Evolutionary conservation across 805 yeast species (phyloP).

Genomic region (Starmerella scarabaei): DNA sequence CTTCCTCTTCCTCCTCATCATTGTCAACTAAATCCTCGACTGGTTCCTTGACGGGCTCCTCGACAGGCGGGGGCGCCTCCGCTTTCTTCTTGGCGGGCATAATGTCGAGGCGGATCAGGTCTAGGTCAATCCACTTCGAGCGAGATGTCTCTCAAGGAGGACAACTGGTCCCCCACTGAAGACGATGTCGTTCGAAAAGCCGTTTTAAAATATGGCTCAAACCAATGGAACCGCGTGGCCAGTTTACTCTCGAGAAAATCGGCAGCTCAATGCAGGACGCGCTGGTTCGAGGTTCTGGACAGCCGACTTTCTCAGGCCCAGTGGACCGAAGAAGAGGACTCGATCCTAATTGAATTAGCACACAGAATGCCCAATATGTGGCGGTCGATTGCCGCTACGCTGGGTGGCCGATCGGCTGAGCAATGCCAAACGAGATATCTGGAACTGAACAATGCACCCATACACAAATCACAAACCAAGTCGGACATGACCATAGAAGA

Average conservation of each 20-base stretch:
- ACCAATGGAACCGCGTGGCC: conserved; percentile 89
- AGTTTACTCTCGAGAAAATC: conserved; percentile 73
- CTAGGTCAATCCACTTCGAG: no score
- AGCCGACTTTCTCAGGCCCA: conserved; percentile 52
- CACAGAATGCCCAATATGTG: conserved; percentile 80
- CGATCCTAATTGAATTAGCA: conserved; percentile 50
- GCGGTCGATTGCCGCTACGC: conserved; percentile 67
- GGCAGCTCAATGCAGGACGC: conserved; percentile 80
- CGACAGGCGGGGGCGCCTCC: neutral
- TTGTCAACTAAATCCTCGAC: conserved; percentile 5
- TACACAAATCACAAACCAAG: no score
- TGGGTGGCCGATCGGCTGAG: conserved; percentile 73
- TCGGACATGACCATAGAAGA: conserved; percentile 59
- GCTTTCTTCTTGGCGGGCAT: no score
- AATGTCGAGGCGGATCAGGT: no score
- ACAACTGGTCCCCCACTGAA: conserved; percentile 72
- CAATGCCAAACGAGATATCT: conserved; percentile 70
- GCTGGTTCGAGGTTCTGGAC: conserved; percentile 83
- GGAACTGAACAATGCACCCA: conserved; percentile 3
- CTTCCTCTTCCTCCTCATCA: conserved; percentile 7
- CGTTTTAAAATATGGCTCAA: conserved; percentile 80
- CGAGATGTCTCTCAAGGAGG: conserved; percentile 67
- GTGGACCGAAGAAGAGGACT: conserved; percentile 73
- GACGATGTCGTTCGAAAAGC: conserved; percentile 88
- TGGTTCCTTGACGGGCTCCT: neutral